Base-by-base conservation (phyloP, 2,329 filamentous ascomycete species). In the Paraphaeosphaeria minitans region DNA sequence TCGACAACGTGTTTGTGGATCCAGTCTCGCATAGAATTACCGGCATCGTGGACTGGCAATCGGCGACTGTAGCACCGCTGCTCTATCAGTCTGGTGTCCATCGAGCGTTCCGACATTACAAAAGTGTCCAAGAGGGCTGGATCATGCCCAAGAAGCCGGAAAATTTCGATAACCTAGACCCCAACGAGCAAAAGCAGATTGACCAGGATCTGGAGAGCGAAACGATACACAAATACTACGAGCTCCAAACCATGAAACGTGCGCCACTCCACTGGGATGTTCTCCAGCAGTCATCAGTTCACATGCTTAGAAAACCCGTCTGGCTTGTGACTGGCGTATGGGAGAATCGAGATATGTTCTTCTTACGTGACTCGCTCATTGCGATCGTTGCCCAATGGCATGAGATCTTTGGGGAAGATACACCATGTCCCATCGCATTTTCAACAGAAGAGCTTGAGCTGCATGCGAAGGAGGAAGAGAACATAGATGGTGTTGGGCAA, bases 211-310 rank as follows among this genome's bases (percentile, higher is more conserved):
- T 75, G n/a, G 70, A 77, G 51, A 75, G 65, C 31, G 68, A 76
- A 55, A 74, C 53, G 0, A 56, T 74, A 0, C 73, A 76, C 42
- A 76, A 76, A 65, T 76, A 70, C 62, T 75, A 76, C 56, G 67
- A 75, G 52, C 67, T 70, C 16, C 68, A 69, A 56, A 69, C 75
- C 0, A 66, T 47, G 46, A 75, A 71, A 37, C 65, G 66, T 10
- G 65, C 68, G 4, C 69, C 72, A 52, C 53, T 21, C 8, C 72
- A 74, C 57, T 76, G 68, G 71, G 61, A 59, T 9, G 63, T 70
- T 22, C 64, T 76, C 19, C 35, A 67, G 45, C 58, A 68, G 47
- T 35, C 27, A 3, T 47, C 27, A 43, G 52, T 72, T 22, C 56
- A 63, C 3, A 60, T 66, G 12, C 39, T 69, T 10, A 66, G 67